Evolutionary conservation across 2,329 filamentous ascomycete genomes (phyloP).

Genomic region (Alternaria gaisen): DNA sequence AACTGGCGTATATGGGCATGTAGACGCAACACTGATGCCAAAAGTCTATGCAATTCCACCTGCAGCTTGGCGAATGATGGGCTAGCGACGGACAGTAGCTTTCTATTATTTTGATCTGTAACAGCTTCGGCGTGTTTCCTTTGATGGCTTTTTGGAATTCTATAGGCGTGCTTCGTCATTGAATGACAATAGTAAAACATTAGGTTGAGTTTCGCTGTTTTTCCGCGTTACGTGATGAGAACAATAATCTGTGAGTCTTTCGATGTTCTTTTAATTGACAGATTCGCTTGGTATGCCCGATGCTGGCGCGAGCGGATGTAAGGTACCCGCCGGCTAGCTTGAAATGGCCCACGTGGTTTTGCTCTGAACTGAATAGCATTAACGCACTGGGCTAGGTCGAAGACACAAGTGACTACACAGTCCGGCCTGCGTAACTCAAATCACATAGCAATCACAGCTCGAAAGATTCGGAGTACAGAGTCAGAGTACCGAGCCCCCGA

Average conservation of each 20-base stretch:
- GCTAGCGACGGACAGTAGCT: neutral
- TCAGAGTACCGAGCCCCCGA: neutral
- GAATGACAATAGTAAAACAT: neutral
- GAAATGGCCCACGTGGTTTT: neutral
- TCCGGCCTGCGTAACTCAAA: neutral
- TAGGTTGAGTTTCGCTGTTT: neutral
- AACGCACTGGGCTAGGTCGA: neutral
- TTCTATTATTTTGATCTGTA: neutral
- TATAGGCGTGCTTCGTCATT: neutral
- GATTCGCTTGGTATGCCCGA: neutral
- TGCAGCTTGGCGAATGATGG: neutral
- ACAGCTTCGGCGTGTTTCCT: neutral
- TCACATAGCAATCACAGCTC: neutral
- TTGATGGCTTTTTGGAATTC: neutral
- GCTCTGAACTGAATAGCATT: neutral
- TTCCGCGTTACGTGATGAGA: no score
- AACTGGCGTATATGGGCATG: neutral
- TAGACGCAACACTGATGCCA: neutral
- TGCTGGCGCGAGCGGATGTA: neutral
- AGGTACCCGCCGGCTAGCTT: constrained; percentile 4
- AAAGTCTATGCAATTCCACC: neutral
- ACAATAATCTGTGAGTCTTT: neutral
- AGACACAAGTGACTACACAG: neutral
- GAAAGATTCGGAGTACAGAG: neutral
- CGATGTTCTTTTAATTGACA: neutral